Evolutionary conservation across 345 rosid species (phyloP).

Genomic region (Pugionium cornutum): DNA sequence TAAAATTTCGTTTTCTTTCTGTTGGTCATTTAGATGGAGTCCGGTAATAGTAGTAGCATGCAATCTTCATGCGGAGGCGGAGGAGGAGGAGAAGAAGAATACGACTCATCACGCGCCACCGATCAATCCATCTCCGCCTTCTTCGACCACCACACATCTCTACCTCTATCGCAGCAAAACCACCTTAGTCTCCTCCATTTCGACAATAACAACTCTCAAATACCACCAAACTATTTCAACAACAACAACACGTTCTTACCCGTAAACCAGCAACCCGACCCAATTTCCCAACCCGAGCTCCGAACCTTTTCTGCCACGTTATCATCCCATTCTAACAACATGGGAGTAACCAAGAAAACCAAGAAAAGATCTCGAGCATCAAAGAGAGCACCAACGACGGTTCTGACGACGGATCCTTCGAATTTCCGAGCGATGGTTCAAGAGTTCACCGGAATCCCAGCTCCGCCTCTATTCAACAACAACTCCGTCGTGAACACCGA

Average conservation of each 20-base stretch:
- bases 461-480: slow-evolving; percentile 71
- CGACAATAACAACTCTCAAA: slow-evolving; percentile 42
- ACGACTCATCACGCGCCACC: slow-evolving; percentile 60
- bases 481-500: slow-evolving; percentile 52
- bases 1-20: not conserved
- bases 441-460: slow-evolving; percentile 94
- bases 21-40: slow-evolving; percentile 54
- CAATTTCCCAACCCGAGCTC: slow-evolving; percentile 48
- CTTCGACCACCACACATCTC: slow-evolving; percentile 45
- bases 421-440: slow-evolving; percentile 99
- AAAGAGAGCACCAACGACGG: slow-evolving; percentile 91
- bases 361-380: slow-evolving; percentile 93
- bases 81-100: slow-evolving; percentile 61
- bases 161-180: slow-evolving; percentile 39
- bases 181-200: slow-evolving; percentile 42
- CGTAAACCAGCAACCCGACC: slow-evolving; percentile 24
- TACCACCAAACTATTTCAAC: slow-evolving; percentile 61
- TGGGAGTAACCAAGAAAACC: slow-evolving; percentile 51
- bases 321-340: slow-evolving; percentile 39
- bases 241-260: slow-evolving; percentile 54
- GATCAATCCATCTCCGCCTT: slow-evolving; percentile 55
- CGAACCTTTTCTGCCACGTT: slow-evolving; percentile 50
- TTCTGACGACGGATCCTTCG: slow-evolving; percentile 79
- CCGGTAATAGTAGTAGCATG: slow-evolving; percentile 78
- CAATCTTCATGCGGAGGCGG: slow-evolving; percentile 67